Evolutionary conservation across 352 stramenopile genomes (phyloP), one percentile per base, ranked within the genome.

Genomic region (Saprolegnia diclina): DNA sequence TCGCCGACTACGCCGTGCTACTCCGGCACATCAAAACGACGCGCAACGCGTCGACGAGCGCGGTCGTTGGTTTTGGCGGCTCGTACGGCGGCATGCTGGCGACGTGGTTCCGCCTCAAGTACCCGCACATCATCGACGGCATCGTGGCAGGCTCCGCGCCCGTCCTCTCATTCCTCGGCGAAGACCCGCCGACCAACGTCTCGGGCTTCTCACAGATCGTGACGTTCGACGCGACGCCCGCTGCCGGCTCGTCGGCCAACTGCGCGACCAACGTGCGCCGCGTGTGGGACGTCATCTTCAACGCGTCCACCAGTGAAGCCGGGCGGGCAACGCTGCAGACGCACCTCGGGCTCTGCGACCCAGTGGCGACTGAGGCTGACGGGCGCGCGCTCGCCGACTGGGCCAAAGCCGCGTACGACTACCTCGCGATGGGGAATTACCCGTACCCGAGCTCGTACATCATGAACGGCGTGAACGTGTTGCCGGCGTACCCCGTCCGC

Each of bases 371-470:
- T 0, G 45, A 75, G 4, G 59, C 76, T 4, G 85, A 92, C 56
- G 78, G 87, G 3, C 73, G 71, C 9, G 72, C 11, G 11, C 63
- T 96, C 29, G 79, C 89, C 14, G 74, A 89, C 46, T 91, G 79
- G 81, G 74, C 76, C 53, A 87, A 88, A 66, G 82, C 77, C 9
- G 85, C 89, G 9, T 98, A 90, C 65, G 94, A 94, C 77, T 93
- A 89, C 77, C 81, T 98, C 79, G 92, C 93, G 18, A 98, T 98
- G 89, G 95, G 94, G 38, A 97, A 97, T 76, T 99, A 96, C 75
- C 96, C 96, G 10, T 99, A 98, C 77, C 86, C 93, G 24, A 96
- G 88, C n/a, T 84, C 80, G 13, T 99, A 98, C 77, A 59, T 59
- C 24, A 35, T 59, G 24, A 35, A 59, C 35, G 52, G 52, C 24